Percentiles rank a stretch among this genome's conserved stretches.
phyloP scores from a whole-genome alignment of 176 grass and related monocot species.

The Rhynchospora tenuis region DNA sequence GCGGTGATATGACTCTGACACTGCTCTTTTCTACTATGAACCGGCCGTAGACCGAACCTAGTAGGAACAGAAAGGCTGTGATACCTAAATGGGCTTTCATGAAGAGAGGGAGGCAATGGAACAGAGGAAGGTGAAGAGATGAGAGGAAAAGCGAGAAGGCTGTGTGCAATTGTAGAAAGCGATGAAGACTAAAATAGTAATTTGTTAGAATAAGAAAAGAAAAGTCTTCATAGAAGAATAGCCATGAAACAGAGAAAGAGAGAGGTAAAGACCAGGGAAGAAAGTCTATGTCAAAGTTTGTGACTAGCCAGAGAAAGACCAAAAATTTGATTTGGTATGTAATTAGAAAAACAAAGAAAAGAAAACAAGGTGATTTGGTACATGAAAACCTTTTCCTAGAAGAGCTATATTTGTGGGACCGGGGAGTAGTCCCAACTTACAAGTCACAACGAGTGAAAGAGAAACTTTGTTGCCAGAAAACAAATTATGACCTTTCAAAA shows the following conservation, averaged over 20 bases:
- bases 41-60: slow-evolving; percentile 25
- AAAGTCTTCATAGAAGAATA: neutral
- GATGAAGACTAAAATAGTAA: neutral
- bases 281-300: neutral
- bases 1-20: slow-evolving; percentile 65
- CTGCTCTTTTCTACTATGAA: slow-evolving; percentile 97
- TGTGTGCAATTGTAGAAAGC: neutral
- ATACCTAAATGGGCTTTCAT: neutral
- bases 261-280: neutral
- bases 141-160: neutral
- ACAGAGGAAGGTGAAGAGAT: neutral
- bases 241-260: neutral
- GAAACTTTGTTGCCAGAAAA: neutral
- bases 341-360: neutral
- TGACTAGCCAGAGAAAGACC: neutral
- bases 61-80: neutral
- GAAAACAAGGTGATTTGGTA: neutral
- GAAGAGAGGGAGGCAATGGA: neutral
- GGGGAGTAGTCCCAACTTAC: neutral
- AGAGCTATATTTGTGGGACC: neutral
- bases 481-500: neutral
- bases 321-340: neutral
- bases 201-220: slow-evolving; percentile 8
- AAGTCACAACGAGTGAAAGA: neutral
- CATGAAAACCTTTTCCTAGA: neutral